phyloP scores from a whole-genome alignment of 352 stramenopile genomes.

The Globisporangium takayamanum region DNA sequence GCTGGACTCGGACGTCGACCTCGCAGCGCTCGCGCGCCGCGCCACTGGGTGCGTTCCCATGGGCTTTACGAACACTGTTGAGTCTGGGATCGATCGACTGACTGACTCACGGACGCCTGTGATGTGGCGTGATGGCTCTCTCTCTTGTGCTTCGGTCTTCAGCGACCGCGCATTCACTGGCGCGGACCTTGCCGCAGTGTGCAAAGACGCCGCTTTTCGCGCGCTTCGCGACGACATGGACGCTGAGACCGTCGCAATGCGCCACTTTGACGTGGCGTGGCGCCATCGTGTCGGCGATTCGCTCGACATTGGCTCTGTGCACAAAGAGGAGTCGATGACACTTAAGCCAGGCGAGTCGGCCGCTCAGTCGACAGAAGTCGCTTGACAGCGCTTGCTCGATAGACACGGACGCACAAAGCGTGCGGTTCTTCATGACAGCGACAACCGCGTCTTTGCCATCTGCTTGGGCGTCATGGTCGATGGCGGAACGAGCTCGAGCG shows the following conservation, averaged over 20 bases:
- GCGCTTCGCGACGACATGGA: constrained; percentile 60
- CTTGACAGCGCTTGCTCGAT: neutral
- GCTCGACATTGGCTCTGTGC: neutral
- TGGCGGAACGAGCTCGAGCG: constrained; percentile 15
- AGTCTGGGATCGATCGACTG: neutral
- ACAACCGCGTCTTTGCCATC: constrained; percentile 7
- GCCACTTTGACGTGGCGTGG: constrained; percentile 50
- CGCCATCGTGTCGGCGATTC: constrained; percentile 16
- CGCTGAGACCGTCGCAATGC: constrained; percentile 21
- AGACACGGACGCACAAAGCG: neutral
- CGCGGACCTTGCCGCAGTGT: constrained; percentile 60
- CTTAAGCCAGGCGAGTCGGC: neutral
- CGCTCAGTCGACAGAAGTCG: neutral
- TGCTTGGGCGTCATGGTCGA: neutral
- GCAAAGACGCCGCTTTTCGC: constrained; percentile 77
- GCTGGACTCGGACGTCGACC: constrained; percentile 44
- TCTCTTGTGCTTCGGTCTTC: constrained; percentile 10
- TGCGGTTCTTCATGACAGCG: too few species aligned
- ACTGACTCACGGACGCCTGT: too few species aligned
- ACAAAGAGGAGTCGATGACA: constrained; percentile 4
- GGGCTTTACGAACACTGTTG: neutral
- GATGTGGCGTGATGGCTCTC: neutral
- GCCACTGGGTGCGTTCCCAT: constrained; percentile 24
- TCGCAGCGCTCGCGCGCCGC: constrained; percentile 31
- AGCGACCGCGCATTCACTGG: constrained; percentile 42